These are phyloP conservation scores for Aspergillus coremiiformis DNA, from an alignment of 495 filamentous ascomycete species.

Conservation along the genomic window DNA sequence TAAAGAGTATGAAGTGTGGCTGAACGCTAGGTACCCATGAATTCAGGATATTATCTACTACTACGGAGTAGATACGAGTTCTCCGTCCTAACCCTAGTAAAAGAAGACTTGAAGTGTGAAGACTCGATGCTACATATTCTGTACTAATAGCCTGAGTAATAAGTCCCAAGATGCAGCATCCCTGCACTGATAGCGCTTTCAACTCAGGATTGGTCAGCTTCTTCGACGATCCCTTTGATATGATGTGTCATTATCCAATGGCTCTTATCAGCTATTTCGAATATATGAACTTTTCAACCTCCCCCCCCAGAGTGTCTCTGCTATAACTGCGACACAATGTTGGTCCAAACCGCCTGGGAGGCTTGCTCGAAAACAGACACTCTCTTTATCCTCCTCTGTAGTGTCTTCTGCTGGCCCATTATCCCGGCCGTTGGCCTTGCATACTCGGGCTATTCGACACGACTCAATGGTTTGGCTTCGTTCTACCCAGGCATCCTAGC, in stretches of 20 bases:
- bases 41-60: too few species aligned
- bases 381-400: constrained; percentile 39
- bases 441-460: constrained; percentile 42
- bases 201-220: neutral
- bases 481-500: constrained; percentile 40
- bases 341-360: constrained; percentile 20
- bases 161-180: too few species aligned
- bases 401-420: constrained; percentile 38
- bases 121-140: too few species aligned
- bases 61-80: too few species aligned
- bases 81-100: too few species aligned
- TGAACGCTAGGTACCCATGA: too few species aligned
- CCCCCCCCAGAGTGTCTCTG: too few species aligned
- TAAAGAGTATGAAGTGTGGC: too few species aligned
- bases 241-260: neutral
- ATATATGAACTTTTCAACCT: neutral
- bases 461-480: constrained; percentile 38
- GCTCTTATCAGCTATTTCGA: neutral
- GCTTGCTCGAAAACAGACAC: constrained; percentile 29
- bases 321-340: constrained; percentile 14
- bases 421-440: constrained; percentile 40
- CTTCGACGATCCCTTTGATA: neutral
- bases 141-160: too few species aligned
- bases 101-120: too few species aligned
- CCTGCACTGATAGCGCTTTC: neutral